Evolutionary conservation across 1,284 basidiomycete genomes (phyloP), one percentile per base, ranked within the genome.

Genomic region (Cronartium ribicola): DNA sequence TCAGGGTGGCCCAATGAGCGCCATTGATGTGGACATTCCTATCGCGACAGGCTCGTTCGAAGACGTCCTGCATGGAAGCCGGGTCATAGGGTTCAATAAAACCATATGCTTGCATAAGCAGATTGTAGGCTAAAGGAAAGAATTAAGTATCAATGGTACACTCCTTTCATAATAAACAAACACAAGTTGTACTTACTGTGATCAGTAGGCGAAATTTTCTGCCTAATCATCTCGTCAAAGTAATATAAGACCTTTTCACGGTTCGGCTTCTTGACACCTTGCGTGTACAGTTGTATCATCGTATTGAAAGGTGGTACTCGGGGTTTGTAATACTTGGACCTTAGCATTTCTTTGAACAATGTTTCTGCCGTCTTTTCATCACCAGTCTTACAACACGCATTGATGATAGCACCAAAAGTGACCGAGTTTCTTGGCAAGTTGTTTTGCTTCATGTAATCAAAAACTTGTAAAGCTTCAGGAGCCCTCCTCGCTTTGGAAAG

Each of bases 261-360:
- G 78, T 93, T 89, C 1, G 93, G 94, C 79, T 90, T 90, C 36
- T 90, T 95, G 29, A 41, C 62, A 62, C 63, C 40, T 76, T 90
- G 88, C 64, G 91, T 89, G 83, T 92, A 96, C 80, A 95, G 87
- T 82, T 98, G 96, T 87, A 98, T 97, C 94, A 99, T 97, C 48
- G 91, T 97, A 83, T 97, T 98, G 84, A 88, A 92, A 5, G 95
- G 95, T 29, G 96, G 95, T 0, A 96, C 89, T 6, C 94, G 86
- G 7, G 94, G 89, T 82, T 86, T 89, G 85, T 94, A 98, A 78
- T 88, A 88, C 39, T 83, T 85, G 77, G 88, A 85, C 55, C 81
- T 77, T 7, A 85, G 82, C 95, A 99, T 98, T 83, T 95, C 92
- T 68, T 84, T 81, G 67, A 78, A 78, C 66, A 98, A 83, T 13